A percentile compares a stretch with the other conserved stretches of the same genome.
Conservation (phyloP, 148 eudicot genomes). For the Chenopodium quinoa region DNA sequence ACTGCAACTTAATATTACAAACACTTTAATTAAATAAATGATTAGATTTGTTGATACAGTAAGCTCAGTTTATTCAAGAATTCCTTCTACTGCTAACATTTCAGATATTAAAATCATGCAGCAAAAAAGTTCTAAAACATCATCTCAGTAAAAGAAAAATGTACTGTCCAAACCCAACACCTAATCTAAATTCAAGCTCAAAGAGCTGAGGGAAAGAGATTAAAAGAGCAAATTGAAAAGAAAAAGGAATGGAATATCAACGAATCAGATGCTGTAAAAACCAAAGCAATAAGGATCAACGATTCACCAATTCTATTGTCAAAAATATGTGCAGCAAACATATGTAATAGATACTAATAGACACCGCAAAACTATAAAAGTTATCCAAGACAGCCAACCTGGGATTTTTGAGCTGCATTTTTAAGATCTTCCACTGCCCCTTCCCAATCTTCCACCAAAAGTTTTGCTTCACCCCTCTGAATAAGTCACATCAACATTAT, state of each 20-base stretch:
- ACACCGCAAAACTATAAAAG: not conserved
- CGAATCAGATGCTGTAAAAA: not conserved
- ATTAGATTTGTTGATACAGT: not conserved
- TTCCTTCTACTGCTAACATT: not conserved
- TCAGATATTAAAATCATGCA: not conserved
- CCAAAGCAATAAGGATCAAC: not conserved
- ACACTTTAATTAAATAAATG: not conserved
- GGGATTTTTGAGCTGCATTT: slow-evolving; percentile 86
- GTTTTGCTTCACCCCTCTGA: slow-evolving; percentile 94
- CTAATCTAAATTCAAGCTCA: too few relatives aligned
- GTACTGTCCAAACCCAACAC: not conserved
- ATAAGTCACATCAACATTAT: slow-evolving; percentile 20
- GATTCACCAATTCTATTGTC: not conserved
- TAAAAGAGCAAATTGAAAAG: not conserved
- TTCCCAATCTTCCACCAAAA: slow-evolving; percentile 82
- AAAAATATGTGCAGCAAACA: not conserved
- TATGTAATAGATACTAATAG: not conserved
- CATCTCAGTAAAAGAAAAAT: not conserved
- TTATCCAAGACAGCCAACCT: slow-evolving; percentile 47
- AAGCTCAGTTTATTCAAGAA: not conserved
- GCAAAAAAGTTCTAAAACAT: not conserved
- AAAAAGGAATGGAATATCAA: not conserved
- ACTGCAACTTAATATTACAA: not conserved
- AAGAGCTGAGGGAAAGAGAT: not conserved
- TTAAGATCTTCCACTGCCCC: slow-evolving; percentile 92